Evolutionary conservation across 73 alveolate genomes (phyloP), one percentile per base, ranked within the genome.

Genomic region (Symbiodinium pilosum): DNA sequence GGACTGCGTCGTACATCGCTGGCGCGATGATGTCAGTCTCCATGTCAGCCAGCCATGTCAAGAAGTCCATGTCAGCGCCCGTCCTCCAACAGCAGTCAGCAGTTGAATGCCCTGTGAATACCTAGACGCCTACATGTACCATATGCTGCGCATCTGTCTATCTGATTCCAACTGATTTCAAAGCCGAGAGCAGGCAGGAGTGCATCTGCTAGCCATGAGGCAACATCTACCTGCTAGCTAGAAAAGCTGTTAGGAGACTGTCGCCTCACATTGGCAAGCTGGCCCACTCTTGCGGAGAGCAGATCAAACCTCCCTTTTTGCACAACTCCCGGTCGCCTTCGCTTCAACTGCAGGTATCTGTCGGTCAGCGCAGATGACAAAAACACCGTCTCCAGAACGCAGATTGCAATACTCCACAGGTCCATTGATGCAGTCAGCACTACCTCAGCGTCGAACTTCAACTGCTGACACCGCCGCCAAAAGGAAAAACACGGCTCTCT

Each of bases 341-440:
- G 5, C 24, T 42, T 69, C 39, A 91, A 81, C 42, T 91, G 38
- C 88, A 91, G 43, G 43, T 91, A 91, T n/a, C 77, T 54, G 77
- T 91, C 97, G n/a, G 86, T 69, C 47, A 91, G 88, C n/a, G 51
- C 69, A 7, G 97, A 91, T 2, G 88, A 42, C 14, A 91, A 77
- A 41, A 91, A 68, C 83, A 91, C 89, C 2, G 97, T 68, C 81
- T 91, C 97, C 40, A 91, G 88, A 40, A 86, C 97, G 32, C 97
- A 91, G 12, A 68, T 21, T 30, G 89, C 97, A 24, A 69, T 54
- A 43, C 97, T 91, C 97, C 97, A 91, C 18, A 91, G 75, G 51
- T 91, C 97, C 97, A 91, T 71, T 39, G 97, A 52, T 20, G 83
- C 41, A 7, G 68, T 36, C 81, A 91, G 43, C 18, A 69, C 81